Base-by-base conservation (phyloP, 2,329 filamentous ascomycete genomes). In the Sporothrix mexicana region DNA sequence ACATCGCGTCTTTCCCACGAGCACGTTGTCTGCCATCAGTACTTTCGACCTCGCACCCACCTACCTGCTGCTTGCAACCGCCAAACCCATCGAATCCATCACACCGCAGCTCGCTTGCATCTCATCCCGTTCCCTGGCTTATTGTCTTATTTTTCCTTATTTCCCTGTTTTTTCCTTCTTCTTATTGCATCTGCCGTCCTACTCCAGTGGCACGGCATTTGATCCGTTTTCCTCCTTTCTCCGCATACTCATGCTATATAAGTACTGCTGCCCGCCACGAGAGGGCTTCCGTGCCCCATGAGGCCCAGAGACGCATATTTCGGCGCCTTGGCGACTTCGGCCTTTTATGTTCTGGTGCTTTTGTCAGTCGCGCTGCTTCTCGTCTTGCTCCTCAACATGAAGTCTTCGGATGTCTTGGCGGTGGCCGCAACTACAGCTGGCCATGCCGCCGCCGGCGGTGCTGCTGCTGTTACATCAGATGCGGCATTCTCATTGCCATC, bases 301-400 rank as follows among this genome's bases (percentile, higher is more conserved):
- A 71, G 69, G 69, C 45, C 57, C n/a, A 59, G 47, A 49, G 66
- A 41, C 41, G 49, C 57, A 45, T 15, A 49, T 47, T 36, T 13
- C 67, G 66, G 71, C 9, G 55, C 71, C 45, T 20, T 73, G 64
- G 59, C 67, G 47, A 69, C 43, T 43, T 36, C 71, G 10, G 72
- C 59, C 66, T 66, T 74, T 41, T 8, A 51, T 43, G 51, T 70
- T 15, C 62, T 74, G 10, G 55, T 70, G 30, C 57, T 73, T 25
- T 57, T 74, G 70, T 69, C 74, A 68, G 51, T 71, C 55, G 73
- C 73, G 51, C 72, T 72, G 30, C 74, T 75, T 51, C 69, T 73
- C 12, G 49, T 72, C 53, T 10, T 62, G 3, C 64, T 55, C 25
- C 41, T 69, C 10, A 55, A 36, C 20, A 75, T 73, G 67, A 70